Conservation (phyloP, 2,329 filamentous ascomycete species). For the Fusarium sororula region DNA sequence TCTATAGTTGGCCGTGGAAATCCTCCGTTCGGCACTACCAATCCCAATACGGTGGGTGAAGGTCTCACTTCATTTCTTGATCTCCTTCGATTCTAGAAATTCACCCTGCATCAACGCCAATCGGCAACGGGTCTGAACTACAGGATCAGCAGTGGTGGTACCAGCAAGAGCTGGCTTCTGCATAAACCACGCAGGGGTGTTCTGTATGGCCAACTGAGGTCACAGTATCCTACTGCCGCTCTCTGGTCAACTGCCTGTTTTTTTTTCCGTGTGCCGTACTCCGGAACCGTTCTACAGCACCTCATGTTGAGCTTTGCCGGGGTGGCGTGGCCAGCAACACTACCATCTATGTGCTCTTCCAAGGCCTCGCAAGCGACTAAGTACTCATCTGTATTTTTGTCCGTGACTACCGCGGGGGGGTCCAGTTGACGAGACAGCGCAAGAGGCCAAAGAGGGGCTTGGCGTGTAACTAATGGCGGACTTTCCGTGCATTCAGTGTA, state of each 20-base stretch:
- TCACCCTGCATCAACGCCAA: constrained; percentile 23
- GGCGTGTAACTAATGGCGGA: not conserved
- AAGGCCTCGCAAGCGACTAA: not conserved
- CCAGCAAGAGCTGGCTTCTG: constrained; percentile 6
- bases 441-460: not conserved
- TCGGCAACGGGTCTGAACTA: constrained; percentile 12
- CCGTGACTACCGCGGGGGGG: not conserved
- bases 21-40: constrained; percentile 7
- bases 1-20: constrained; percentile 32
- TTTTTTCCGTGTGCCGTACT: not conserved
- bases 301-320: not conserved
- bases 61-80: constrained; percentile 33
- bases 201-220: constrained; percentile 2
- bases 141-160: constrained; percentile 15
- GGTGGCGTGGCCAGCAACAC: constrained; percentile 13
- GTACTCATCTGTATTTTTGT: not conserved
- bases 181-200: constrained; percentile 10
- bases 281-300: not conserved
- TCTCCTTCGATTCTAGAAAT: constrained; percentile 36
- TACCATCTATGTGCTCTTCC: not conserved
- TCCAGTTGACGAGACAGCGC: not conserved
- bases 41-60: constrained; percentile 19
- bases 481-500: not conserved
- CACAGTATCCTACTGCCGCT: not conserved
- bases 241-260: not conserved